phyloP scores from a whole-genome alignment of 768 basidiomycete species.

The Xanthoconium stramineum region DNA sequence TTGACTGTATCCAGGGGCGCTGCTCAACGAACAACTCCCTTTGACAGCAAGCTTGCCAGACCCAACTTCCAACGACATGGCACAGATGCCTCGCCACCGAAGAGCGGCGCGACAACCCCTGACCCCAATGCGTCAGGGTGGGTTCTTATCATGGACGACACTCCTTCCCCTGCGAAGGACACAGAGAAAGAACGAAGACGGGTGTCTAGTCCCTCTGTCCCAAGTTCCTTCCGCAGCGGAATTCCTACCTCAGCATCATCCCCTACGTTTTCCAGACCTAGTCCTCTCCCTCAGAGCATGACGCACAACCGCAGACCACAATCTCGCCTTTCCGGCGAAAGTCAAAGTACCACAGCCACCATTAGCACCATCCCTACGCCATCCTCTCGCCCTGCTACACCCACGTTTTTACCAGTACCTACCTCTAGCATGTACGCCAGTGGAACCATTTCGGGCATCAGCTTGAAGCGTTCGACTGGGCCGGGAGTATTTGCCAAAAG shows the following conservation, averaged over 20 bases:
- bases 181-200: slow-evolving; percentile 55
- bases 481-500: slow-evolving; percentile 39
- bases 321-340: slow-evolving; percentile 69
- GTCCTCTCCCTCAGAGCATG: slow-evolving; percentile 41
- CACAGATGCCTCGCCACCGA: slow-evolving; percentile 42
- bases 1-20: slow-evolving; percentile 26
- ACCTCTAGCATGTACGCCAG: slow-evolving; percentile 48
- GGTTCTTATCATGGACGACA: slow-evolving; percentile 89
- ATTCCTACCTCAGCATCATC: slow-evolving; percentile 46
- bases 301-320: slow-evolving; percentile 59
- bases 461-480: slow-evolving; percentile 60
- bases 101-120: slow-evolving; percentile 37
- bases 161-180: slow-evolving; percentile 64
- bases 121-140: slow-evolving; percentile 70
- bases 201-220: slow-evolving; percentile 58
- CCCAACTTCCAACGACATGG: slow-evolving; percentile 40
- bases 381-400: slow-evolving; percentile 68
- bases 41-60: slow-evolving; percentile 23
- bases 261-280: slow-evolving; percentile 42
- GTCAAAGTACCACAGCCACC: slow-evolving; percentile 51
- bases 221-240: slow-evolving; percentile 50
- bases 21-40: slow-evolving; percentile 15
- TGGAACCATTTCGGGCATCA: slow-evolving; percentile 33
- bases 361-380: slow-evolving; percentile 64
- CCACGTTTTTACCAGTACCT: slow-evolving; percentile 74